Base-by-base conservation (phyloP, 225 moss, liverwort and hornwort genomes). In the Physcomitrellopsis africana region DNA sequence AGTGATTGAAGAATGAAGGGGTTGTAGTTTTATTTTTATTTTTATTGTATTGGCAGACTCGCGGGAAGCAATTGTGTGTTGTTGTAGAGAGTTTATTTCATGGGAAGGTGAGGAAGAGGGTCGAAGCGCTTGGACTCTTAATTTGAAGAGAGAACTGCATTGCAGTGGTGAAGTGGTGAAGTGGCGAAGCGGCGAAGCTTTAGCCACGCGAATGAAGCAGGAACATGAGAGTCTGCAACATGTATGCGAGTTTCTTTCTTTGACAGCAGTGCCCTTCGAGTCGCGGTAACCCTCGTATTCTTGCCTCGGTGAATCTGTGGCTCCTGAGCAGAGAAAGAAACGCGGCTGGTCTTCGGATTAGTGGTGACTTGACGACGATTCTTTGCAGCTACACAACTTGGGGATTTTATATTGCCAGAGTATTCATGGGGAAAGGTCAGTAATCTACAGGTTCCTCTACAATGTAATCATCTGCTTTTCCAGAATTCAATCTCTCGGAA, bases 391-490 rank as follows among this genome's bases (percentile, higher is more conserved):
- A 54, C 49, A 12, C 45, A 51, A 49, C 22, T 73, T 51, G 63
- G 68, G 67, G 10, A 44, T 29, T 58, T 37, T 59, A 15, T 37
- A n/a, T 49, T 51, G 12, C 51, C 27, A 9, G 24, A 53, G 47
- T 51, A 70, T 1, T 37, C 65, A 82, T 82, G 82, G 82, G 82
- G 12, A 66, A 75, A 82, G 82, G 82, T 82, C 10, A 79, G 75
- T 79, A 45, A 42, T 60, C 55, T 32, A 48, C 5, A 41, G 41
- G 37, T 24, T 64, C 26, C 16, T 55, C 62, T 44, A 24, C 16
- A 7, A 26, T 49, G 11, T 20, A 37, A 20, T 24, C 16, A 26
- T 16, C 42, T 56, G 0, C 13, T 44, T 46, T 52, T 11, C 37
- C 17, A 6, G 2, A 26, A 18, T 5, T 11, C 24, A n/a, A 11